phyloP scores from a whole-genome alignment of 768 basidiomycete genomes.

The Leucosporidium yakuticum region DNA sequence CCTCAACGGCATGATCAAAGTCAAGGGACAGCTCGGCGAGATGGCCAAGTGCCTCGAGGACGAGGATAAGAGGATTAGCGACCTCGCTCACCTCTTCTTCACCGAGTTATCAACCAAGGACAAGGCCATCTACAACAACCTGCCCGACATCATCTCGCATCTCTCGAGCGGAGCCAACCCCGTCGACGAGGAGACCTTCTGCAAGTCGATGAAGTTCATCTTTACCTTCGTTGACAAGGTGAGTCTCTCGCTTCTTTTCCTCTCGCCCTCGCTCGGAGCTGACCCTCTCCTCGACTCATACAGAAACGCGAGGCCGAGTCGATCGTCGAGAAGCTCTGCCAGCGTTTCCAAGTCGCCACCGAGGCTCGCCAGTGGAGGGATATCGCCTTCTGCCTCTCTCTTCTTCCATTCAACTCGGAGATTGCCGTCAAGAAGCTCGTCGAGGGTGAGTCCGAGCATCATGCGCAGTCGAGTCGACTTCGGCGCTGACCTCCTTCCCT shows the following conservation, averaged over 20 bases:
- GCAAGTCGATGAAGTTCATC: conserved; percentile 88
- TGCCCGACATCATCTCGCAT: conserved; percentile 94
- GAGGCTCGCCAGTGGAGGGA: conserved; percentile 95
- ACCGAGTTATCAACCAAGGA: conserved; percentile 92
- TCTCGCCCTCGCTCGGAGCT: not conserved
- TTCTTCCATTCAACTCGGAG: conserved; percentile 95
- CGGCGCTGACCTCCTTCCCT: too few relatives aligned
- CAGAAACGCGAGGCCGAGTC: conserved; percentile 91
- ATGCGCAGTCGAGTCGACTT: not conserved
- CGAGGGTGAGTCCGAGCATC: conserved; percentile 52
- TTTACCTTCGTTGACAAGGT: conserved; percentile 97
- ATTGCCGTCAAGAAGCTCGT: conserved; percentile 92
- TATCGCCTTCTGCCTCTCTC: conserved; percentile 87
- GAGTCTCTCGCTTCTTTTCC: conserved; percentile 22
- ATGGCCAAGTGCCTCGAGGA: conserved; percentile 99
- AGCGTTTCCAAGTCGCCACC: conserved; percentile 80
- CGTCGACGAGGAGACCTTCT: conserved; percentile 85
- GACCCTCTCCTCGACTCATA: conserved; percentile 39
- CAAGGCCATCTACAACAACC: conserved; percentile 97
- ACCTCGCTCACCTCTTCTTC: conserved; percentile 97
- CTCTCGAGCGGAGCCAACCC: conserved; percentile 83
- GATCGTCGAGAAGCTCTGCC: conserved; percentile 95
- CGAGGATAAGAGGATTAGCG: conserved; percentile 73
- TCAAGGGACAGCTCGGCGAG: conserved; percentile 97
- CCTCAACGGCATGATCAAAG: conserved; percentile 98